A percentile compares a stretch with the other conserved stretches of the same genome.
Evolutionary conservation across 495 filamentous ascomycete species (phyloP).

Genomic region (Geoglossum glabrum): DNA sequence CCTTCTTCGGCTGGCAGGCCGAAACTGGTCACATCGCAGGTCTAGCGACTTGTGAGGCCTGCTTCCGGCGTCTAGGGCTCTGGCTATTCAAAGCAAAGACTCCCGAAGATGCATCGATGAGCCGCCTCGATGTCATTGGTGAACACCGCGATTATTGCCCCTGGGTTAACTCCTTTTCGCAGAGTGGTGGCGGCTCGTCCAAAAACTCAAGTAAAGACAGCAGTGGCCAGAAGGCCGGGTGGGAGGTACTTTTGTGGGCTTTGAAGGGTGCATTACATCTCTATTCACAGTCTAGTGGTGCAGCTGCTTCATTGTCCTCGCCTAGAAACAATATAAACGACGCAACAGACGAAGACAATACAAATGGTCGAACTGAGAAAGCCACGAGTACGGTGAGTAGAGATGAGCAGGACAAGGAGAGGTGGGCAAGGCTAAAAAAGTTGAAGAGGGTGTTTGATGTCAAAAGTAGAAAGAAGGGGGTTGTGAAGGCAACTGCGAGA

Average conservation of each 20-base stretch:
- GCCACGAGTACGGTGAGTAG: constrained; percentile 20
- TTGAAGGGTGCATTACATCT: constrained; percentile 25
- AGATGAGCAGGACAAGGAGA: constrained; percentile 32
- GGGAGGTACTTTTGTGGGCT: constrained; percentile 19
- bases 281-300: background rate
- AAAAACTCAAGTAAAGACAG: background rate
- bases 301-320: background rate
- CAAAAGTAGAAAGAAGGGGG: constrained; percentile 16
- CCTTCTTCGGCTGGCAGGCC: constrained; percentile 73
- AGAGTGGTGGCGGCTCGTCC: constrained; percentile 14
- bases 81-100: constrained; percentile 60
- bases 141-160: constrained; percentile 72
- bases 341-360: constrained; percentile 8
- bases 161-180: constrained; percentile 44
- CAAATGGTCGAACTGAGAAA: constrained; percentile 16
- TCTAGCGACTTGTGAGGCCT: constrained; percentile 59
- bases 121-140: constrained; percentile 40
- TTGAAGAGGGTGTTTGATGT: constrained; percentile 38
- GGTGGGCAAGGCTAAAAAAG: constrained; percentile 31
- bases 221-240: constrained; percentile 3
- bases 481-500: background rate
- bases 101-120: constrained; percentile 28
- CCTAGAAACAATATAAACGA: background rate
- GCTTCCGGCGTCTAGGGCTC: constrained; percentile 72
- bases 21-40: constrained; percentile 43